Evolutionary conservation across 1,284 basidiomycete species (phyloP).

Genomic region (Ustilago vetiveriae): DNA sequence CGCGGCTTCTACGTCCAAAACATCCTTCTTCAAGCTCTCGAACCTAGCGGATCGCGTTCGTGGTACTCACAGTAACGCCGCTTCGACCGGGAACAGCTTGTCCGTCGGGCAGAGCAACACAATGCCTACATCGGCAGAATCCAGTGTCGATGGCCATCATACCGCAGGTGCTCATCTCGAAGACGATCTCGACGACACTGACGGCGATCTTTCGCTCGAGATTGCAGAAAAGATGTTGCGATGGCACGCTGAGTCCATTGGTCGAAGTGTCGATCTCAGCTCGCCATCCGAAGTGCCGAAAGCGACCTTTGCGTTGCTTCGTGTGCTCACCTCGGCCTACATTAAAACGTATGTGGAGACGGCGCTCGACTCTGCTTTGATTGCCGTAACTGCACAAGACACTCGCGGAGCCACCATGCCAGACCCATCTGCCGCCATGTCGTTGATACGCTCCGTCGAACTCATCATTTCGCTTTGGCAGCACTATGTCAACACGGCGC

Average conservation of each 20-base stretch:
- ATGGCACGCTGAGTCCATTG: constrained; percentile 67
- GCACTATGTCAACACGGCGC: constrained; percentile 88
- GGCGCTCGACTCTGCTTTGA: constrained; percentile 84
- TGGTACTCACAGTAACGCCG: constrained; percentile 30
- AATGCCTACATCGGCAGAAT: constrained; percentile 13
- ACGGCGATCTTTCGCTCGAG: constrained; percentile 58
- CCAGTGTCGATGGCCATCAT: constrained; percentile 17
- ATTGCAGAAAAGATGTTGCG: constrained; percentile 62
- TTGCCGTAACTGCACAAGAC: constrained; percentile 78
- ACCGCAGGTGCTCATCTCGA: constrained; percentile 5
- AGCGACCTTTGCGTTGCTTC: constrained; percentile 84
- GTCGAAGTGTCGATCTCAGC: constrained; percentile 64
- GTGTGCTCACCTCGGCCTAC: constrained; percentile 87
- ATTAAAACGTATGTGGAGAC: constrained; percentile 87
- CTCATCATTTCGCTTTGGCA: constrained; percentile 96
- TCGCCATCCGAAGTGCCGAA: constrained; percentile 73
- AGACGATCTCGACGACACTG: constrained; percentile 46
- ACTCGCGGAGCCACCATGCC: constrained; percentile 73
- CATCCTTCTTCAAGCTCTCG: constrained; percentile 61
- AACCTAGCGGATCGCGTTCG: constrained; percentile 60
- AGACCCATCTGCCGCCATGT: constrained; percentile 70
- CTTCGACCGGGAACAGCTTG: constrained; percentile 1
- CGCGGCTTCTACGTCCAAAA: constrained; percentile 23
- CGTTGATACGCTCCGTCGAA: constrained; percentile 79
- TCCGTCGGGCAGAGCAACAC: constrained; percentile 1